Percentiles rank a stretch among this genome's conserved stretches.
Evolutionary conservation across 1,284 basidiomycete species (phyloP).

Genomic region (Apiotrichum gamsii): DNA sequence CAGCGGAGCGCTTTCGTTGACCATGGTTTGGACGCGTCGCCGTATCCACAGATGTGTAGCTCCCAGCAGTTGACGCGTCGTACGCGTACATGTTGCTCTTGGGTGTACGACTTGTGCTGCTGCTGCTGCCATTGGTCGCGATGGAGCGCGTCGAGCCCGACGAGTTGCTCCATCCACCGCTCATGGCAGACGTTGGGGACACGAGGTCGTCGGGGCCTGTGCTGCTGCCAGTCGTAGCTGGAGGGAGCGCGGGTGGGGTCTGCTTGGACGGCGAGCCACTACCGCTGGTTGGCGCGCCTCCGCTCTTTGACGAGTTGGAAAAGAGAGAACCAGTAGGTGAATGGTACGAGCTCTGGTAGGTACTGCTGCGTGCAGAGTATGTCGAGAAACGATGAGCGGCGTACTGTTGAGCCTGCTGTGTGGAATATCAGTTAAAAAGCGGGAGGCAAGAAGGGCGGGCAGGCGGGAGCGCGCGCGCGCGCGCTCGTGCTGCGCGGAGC

Average conservation of each 20-base stretch:
- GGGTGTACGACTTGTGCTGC: no score
- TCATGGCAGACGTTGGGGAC: no score
- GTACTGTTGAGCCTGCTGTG: not conserved
- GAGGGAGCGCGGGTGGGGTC: no score
- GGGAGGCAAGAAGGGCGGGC: no score
- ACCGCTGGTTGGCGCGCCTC: not conserved
- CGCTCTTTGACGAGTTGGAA: not conserved
- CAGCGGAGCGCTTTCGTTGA: not conserved
- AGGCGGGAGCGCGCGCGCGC: not conserved
- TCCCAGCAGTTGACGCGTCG: not conserved
- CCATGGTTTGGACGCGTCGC: not conserved
- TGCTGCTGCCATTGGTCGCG: not conserved
- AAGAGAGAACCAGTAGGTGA: conserved; percentile 4
- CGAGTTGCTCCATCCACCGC: not conserved
- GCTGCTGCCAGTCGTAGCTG: no score
- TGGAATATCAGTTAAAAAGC: not conserved
- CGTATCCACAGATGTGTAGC: not conserved
- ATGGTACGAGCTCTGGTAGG: conserved; percentile 3
- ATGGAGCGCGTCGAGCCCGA: not conserved
- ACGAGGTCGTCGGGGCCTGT: no score
- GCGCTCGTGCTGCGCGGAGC: not conserved
- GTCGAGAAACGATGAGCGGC: not conserved
- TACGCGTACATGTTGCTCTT: no score
- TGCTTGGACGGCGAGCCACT: not conserved
- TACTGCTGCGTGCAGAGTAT: not conserved